Base-by-base conservation (phyloP, 148 eudicot genomes). In the Fagopyrum esculentum region DNA sequence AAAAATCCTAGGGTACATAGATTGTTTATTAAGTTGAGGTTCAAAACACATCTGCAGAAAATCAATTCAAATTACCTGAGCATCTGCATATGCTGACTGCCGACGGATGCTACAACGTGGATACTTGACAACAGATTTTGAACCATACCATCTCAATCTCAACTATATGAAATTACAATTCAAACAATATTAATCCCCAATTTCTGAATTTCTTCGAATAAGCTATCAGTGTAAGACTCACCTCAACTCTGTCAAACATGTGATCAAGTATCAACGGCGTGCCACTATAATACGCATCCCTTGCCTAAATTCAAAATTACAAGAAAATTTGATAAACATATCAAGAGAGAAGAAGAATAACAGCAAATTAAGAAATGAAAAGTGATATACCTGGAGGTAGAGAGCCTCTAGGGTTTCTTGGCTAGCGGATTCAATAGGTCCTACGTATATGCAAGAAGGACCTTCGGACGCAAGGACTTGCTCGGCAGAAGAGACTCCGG, bases 211-310 rank as follows among this genome's bases (percentile, higher is more conserved):
- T n/a, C 50, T 17, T 3, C 2, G 4, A 35, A 35, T 6, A 70
- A 70, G 13, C 73, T 47, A 44, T 4, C 9, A 73, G 1, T 22
- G 12, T 5, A 4, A 7, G 3, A 19, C 47, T 83, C 75, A 93
- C 98, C 90, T 94, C 97, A 50, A 94, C 88, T 88, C 89, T 88
- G 69, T 94, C 98, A 84, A 94, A 94, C 98, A 91, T 94, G 73
- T 91, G 97, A 84, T 94, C 98, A 71, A 94, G 78, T 61, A 94
- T 94, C 88, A 94, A 83, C 8, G 98, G 97, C 29, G 79, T 84
- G 40, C 97, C 98, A 82, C 90, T 88, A 71, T 94, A 91, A 83
- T 94, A 94, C 26, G 98, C 86, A 77, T 91, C 90, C 80, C 88
- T 80, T 6, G 98, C 98, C 98, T 94, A 81, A 51, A 72, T 22